These are phyloP conservation scores for Solanum gracilifrons DNA, from an alignment of 257 asterid genomes.

Conservation along the genomic window DNA sequence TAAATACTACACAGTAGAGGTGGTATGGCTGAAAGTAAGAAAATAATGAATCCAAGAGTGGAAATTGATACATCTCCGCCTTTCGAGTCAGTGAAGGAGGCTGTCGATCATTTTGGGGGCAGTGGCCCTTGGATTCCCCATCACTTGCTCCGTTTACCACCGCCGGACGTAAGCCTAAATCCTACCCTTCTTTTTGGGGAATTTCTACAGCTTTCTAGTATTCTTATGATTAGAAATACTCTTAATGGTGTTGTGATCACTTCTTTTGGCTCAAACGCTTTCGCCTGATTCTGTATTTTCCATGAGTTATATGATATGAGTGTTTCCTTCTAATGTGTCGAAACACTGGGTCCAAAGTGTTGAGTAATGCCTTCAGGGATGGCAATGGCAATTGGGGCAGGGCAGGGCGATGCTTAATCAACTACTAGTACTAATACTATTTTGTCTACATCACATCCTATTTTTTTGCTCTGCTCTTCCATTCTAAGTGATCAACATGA, in stretches of 20 bases:
- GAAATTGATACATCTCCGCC: slow-evolving; percentile 92
- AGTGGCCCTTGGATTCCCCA: slow-evolving; percentile 73
- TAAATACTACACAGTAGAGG: background rate
- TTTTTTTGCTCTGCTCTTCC: background rate
- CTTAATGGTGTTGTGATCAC: too few species aligned
- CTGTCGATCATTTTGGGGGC: slow-evolving; percentile 82
- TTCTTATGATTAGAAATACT: background rate
- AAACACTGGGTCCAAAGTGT: background rate
- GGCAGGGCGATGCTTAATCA: background rate
- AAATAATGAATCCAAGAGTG: slow-evolving; percentile 45
- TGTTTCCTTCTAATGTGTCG: background rate
- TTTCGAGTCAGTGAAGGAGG: slow-evolving; percentile 91
- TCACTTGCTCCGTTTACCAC: slow-evolving; percentile 46
- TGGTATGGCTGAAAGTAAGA: slow-evolving; percentile 43
- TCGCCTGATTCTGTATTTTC: background rate
- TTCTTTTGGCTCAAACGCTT: too few species aligned
- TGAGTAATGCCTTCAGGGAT: background rate
- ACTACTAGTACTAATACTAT: background rate
- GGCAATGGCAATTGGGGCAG: background rate
- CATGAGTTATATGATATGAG: background rate
- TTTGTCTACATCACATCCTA: background rate
- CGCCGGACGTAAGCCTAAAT: slow-evolving; percentile 26
- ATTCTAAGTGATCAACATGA: background rate
- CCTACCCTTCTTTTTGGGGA: background rate
- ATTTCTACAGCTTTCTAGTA: background rate